phyloP scores from a whole-genome alignment of 2,329 filamentous ascomycete species.

The Cordyceps farinosa region DNA sequence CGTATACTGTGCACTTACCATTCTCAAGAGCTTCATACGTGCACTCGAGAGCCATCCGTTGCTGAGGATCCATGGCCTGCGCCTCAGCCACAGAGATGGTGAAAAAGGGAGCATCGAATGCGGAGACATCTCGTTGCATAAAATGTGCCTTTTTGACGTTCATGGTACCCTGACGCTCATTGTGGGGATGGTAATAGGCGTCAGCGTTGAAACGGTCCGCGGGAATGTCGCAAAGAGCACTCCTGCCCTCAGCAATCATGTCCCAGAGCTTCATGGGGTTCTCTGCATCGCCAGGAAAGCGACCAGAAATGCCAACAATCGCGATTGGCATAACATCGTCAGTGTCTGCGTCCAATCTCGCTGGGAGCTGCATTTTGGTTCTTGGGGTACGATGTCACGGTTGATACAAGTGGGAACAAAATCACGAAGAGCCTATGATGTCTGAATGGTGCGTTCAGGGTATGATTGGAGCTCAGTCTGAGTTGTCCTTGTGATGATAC shows the following conservation, averaged over 20 bases:
- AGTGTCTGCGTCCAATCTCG: neutral
- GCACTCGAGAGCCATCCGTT: neutral
- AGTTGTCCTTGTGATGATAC: too few species aligned
- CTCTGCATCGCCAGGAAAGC: neutral
- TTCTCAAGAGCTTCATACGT: neutral
- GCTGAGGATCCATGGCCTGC: conserved; percentile 27
- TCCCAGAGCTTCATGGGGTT: neutral
- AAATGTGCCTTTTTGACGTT: neutral
- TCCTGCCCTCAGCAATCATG: neutral
- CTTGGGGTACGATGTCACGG: too few species aligned
- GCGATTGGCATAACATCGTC: neutral
- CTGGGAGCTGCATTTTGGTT: neutral
- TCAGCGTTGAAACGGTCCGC: neutral
- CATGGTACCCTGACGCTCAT: neutral
- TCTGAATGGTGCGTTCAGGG: too few species aligned
- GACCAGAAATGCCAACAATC: neutral
- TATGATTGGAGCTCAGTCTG: too few species aligned
- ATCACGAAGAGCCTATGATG: too few species aligned
- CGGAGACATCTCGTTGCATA: neutral
- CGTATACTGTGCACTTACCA: neutral
- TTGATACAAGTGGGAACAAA: too few species aligned
- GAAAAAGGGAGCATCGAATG: conserved; percentile 27
- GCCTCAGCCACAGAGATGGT: conserved; percentile 27
- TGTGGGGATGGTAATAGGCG: neutral
- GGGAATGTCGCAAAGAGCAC: neutral